Conservation (phyloP, 2,329 filamentous ascomycete genomes). For the Claviceps cyperi region DNA sequence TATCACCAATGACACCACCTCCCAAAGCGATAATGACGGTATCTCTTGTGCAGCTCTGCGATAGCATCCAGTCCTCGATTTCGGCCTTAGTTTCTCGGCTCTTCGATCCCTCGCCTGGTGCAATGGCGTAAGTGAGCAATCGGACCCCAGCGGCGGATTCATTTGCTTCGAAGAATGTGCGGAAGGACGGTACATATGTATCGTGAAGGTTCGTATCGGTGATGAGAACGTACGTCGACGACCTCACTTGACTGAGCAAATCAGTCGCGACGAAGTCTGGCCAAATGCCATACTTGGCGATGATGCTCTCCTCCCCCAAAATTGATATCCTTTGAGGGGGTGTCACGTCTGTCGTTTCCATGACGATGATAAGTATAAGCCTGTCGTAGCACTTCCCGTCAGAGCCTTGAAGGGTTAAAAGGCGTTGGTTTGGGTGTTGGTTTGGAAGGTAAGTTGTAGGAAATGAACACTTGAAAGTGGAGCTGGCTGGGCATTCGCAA, state of each 20-base stretch:
- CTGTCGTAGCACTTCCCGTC: not conserved
- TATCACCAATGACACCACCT: conserved; percentile 91
- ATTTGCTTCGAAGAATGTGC: conserved; percentile 23
- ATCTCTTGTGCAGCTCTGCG: conserved; percentile 83
- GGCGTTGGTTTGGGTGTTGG: not conserved
- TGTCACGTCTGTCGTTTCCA: conserved; percentile 12
- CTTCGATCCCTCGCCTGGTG: conserved; percentile 88
- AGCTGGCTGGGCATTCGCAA: not conserved
- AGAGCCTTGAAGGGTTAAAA: not conserved
- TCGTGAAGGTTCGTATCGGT: conserved; percentile 86
- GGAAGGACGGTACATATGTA: conserved; percentile 68
- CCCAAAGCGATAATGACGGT: conserved; percentile 90
- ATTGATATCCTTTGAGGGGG: conserved; percentile 56
- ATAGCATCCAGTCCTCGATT: conserved; percentile 95
- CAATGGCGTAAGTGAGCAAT: conserved; percentile 72
- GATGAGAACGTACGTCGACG: conserved; percentile 89
- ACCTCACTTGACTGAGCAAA: conserved; percentile 59
- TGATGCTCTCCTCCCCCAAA: conserved; percentile 76
- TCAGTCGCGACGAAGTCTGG: conserved; percentile 67
- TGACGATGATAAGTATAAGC: conserved; percentile 7
- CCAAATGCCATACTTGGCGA: conserved; percentile 88
- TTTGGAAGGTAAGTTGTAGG: not conserved
- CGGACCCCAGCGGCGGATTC: conserved; percentile 32
- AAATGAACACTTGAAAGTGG: not conserved
- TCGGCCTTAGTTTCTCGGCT: conserved; percentile 84